Evolutionary conservation across 495 filamentous ascomycete genomes (phyloP), one percentile per base, ranked within the genome.

Genomic region (Penicillium ochrochloron): DNA sequence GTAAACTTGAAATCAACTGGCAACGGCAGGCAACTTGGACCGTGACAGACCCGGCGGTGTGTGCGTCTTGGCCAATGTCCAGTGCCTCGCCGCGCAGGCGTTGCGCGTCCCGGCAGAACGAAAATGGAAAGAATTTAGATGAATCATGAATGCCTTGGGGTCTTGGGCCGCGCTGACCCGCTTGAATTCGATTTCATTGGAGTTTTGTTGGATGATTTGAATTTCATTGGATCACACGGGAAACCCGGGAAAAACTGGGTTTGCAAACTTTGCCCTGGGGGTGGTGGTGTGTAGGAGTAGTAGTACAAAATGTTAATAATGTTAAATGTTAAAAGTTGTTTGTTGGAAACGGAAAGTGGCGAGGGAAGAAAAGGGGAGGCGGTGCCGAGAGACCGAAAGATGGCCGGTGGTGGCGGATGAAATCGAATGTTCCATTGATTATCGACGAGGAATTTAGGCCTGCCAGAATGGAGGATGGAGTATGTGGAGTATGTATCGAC

Each of bases 61-160:
- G 55, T 35, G 37, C 34, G 34, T 33, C 51, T 33, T 3, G 51
- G 50, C 48, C 59, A 61, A 61, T 61, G 35, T 42, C 14, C 5
- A 25, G 48, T 8, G 25, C 23, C 19, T 58, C 7, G n/a, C 34
- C 21, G 37, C 34, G 21, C 55, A 42, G 44, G 42, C 27, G 53
- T 56, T 63, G 56, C 64, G 64, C 60, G 64, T 66, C 60, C 60
- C 53, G 55, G 55, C 62, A 64, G 57, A 64, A 60, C 8, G 34
- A 56, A 62, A 53, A 62, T 23, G n/a, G 33, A 23, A 39, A 57
- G 55, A 34, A 34, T 29, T 9, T 27, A 27, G 4, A 27, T 27
- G 8, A 33, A 33, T 33, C 5, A 7, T 33, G 31, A 33, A 33
- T 33, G 53, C 21, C 5, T 25, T 46, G 19, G 19, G 33, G n/a